Evolutionary conservation across 441 rosid genomes (phyloP), one percentile per base, ranked within the genome.

Genomic region (Raphanus hybrid): DNA sequence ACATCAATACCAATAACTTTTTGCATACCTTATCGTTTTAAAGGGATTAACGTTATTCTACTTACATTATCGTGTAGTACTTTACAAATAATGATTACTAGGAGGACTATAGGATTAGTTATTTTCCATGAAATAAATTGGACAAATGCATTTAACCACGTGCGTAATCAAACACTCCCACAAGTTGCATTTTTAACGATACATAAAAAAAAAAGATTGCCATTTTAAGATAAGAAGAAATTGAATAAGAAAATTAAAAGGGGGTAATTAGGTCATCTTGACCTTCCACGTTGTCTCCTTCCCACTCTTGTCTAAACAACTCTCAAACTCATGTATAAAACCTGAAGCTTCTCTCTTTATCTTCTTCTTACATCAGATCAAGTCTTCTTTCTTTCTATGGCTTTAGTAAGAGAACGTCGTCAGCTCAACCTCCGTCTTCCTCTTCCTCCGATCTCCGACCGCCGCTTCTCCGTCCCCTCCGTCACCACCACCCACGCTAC

Each of bases 381-480:
- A 23, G 6, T 4, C 20, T 54, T 78, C 73, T 9, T 58, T 65
- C 32, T 37, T 6, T 70, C 11, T 0, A 93, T 94, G 98, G 97
- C 97, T 8, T 10, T 88, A 0, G 97, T 91, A 39, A 87, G 97
- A 7, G 88, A 89, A 3, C 98, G 98, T 78, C 93, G 94, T 23
- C 98, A 89, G 76, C 71, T 94, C 23, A 94, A 89, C 57, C 97
- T 94, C 76, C 92, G 94, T 48, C 97, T 94, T 26, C 96, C 96
- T 2, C 77, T 90, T 2, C 90, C 93, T 3, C 95, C 91, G 0
- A 68, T 72, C 18, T 78, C 97, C 50, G 93, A 89, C 4, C 89
- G 92, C 73, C 85, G 91, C 62, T 90, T 91, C 78, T 88, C 92
- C 26, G 67, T 81, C 11, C 83, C 93, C 1, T 80, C 87, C 84